Conservation (phyloP, 2,329 filamentous ascomycete genomes). For the Lojkania enalia region DNA sequence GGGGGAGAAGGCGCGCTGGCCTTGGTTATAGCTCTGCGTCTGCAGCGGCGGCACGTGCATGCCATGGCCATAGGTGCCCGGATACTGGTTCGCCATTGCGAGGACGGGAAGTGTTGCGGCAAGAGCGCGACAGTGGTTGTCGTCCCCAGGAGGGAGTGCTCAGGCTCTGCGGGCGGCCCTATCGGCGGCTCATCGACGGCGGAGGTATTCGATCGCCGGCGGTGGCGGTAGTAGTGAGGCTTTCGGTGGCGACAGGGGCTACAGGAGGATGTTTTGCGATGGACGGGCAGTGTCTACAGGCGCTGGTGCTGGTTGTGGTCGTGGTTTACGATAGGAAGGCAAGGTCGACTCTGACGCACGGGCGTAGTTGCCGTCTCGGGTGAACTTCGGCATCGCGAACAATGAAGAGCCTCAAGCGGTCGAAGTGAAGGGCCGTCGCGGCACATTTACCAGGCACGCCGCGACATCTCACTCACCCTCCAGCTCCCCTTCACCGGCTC, state of each 20-base stretch:
- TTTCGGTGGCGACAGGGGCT: constrained; percentile 5
- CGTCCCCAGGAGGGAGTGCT: constrained; percentile 21
- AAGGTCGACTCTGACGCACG: neutral
- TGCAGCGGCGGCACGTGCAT: constrained; percentile 6
- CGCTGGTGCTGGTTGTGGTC: neutral
- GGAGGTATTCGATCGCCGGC: constrained; percentile 2
- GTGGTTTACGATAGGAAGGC: neutral
- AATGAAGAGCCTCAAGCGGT: constrained; percentile 2
- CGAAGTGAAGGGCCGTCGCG: too few relatives aligned
- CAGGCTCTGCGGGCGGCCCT: constrained; percentile 14
- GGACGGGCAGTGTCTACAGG: constrained; percentile 21
- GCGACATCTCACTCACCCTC: neutral
- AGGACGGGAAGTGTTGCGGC: constrained; percentile 18
- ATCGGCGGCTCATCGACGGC: constrained; percentile 30
- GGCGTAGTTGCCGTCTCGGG: too few relatives aligned
- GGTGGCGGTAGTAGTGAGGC: constrained; percentile 2
- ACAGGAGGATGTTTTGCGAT: constrained; percentile 25
- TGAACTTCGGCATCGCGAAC: neutral
- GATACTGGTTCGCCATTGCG: constrained; percentile 32
- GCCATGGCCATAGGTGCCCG: neutral
- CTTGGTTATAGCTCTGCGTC: constrained; percentile 44
- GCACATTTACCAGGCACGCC: too few relatives aligned
- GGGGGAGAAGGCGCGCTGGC: constrained; percentile 38
- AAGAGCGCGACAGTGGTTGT: constrained; percentile 14
- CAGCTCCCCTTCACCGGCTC: neutral